phyloP scores from a whole-genome alignment of 345 rosid genomes.

The Salix koriyanagi region DNA sequence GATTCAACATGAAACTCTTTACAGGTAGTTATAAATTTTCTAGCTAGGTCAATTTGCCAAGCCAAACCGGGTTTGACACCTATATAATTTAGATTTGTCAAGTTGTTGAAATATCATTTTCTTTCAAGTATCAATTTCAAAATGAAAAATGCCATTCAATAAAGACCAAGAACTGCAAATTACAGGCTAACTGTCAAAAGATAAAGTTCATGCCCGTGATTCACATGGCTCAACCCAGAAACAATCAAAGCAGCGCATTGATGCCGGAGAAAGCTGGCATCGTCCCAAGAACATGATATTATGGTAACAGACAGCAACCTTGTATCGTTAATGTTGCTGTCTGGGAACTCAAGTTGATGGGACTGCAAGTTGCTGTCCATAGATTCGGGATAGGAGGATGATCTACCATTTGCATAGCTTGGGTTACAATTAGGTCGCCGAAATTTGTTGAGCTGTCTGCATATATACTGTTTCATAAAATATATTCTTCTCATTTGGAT shows the following conservation, averaged over 20 bases:
- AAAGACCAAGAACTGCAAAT: neutral
- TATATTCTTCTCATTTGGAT: neutral
- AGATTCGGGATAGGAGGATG: neutral
- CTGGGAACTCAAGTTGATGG: neutral
- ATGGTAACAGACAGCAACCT: neutral
- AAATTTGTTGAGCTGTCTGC: constrained; percentile 5
- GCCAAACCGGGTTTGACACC: too few species aligned
- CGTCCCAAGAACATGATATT: too few species aligned
- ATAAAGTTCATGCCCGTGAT: neutral
- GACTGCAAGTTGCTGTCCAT: neutral
- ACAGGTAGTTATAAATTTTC: too few species aligned
- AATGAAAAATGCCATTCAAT: neutral
- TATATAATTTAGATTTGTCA: too few species aligned
- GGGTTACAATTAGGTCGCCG: neutral
- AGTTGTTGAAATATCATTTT: neutral
- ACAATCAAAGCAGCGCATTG: too few species aligned
- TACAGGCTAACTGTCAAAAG: neutral
- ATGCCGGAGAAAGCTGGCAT: neutral
- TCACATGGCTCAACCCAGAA: neutral
- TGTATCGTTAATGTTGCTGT: neutral
- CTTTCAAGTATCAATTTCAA: neutral
- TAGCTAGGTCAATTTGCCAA: too few species aligned
- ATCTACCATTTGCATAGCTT: neutral
- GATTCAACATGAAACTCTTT: too few species aligned
- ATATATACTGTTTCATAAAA: neutral